Evolutionary conservation across 257 asterid genomes (phyloP), one percentile per base, ranked within the genome.

Genomic region (Orobanche coerulescens): DNA sequence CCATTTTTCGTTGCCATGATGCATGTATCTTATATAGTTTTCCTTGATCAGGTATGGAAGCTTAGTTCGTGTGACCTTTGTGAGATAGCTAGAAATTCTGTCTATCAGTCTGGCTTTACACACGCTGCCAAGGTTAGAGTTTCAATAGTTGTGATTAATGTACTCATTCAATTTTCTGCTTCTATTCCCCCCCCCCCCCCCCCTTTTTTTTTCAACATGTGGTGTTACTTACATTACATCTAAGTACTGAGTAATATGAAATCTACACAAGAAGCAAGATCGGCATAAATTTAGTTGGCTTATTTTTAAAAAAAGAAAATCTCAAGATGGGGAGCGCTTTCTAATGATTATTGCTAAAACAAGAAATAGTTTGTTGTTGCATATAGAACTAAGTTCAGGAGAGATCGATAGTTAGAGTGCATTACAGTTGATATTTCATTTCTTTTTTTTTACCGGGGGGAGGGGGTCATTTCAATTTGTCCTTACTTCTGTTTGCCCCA

Each of bases 61-160:
- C 87, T 88, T 50, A 91, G 96, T 71, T 82, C 96, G 7, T 91
- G 98, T 63, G 98, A 91, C 78, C 94, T 91, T 5, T 85, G 98
- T 50, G 98, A 91, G 92, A 79, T 91, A 65, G 98, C 98, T 22
- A 75, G 95, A 67, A 79, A 91, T 70, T 91, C 98, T 24, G 95
- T 91, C 63, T 91, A 91, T 66, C 98, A 91, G 60, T 91, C 98
- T 59, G 98, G 98, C 58, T 91, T 91, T 67, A 42, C 85, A 20
- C 96, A 91, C 68, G 73, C 79, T 18, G 86, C 89, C 56, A 91
- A 91, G 98, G 98, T 91, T 52, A 64, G 74, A 68, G 15, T 43
- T 61, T 55, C 26, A 44, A 62, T 43, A 50, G 44, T 48, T 33
- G 30, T 61, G 36, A 15, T n/a, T n/a, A n/a, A n/a, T n/a, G n/a